These are phyloP conservation scores for Parathielavia hyrcaniae DNA, from an alignment of 495 filamentous ascomycete species.

Conservation along the genomic window DNA sequence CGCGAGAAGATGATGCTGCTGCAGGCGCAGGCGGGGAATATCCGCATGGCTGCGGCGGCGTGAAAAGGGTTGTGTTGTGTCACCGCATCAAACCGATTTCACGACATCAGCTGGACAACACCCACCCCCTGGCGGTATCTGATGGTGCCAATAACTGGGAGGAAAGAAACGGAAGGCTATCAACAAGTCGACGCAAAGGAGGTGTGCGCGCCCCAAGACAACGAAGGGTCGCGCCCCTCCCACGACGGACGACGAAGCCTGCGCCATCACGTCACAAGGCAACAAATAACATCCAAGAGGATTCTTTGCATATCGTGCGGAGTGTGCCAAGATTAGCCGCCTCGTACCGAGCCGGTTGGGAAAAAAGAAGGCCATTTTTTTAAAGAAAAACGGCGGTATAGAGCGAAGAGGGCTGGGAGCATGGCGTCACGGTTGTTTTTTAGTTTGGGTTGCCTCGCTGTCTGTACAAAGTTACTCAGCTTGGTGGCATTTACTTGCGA, in stretches of 20 bases:
- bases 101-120: too few species aligned
- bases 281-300: not conserved
- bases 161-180: not conserved
- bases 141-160: slow-evolving; percentile 2
- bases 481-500: not conserved
- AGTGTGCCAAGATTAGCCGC: not conserved
- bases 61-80: not conserved
- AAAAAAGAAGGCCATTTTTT: slow-evolving; percentile 15
- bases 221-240: not conserved
- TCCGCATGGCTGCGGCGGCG: slow-evolving; percentile 24
- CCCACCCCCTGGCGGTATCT: too few species aligned
- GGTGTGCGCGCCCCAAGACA: not conserved
- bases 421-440: slow-evolving; percentile 18
- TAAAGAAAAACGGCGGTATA: slow-evolving; percentile 17
- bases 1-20: slow-evolving; percentile 30
- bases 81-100: too few species aligned
- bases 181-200: not conserved
- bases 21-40: slow-evolving; percentile 28
- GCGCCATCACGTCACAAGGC: not conserved
- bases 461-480: slow-evolving; percentile 1
- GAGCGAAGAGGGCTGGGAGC: slow-evolving; percentile 5
- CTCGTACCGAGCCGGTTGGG: not conserved
- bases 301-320: slow-evolving; percentile 4
- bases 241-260: not conserved
- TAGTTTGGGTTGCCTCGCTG: slow-evolving; percentile 3